These are phyloP conservation scores for Brassica incana DNA, from an alignment of 345 rosid genomes.

Conservation along the genomic window DNA sequence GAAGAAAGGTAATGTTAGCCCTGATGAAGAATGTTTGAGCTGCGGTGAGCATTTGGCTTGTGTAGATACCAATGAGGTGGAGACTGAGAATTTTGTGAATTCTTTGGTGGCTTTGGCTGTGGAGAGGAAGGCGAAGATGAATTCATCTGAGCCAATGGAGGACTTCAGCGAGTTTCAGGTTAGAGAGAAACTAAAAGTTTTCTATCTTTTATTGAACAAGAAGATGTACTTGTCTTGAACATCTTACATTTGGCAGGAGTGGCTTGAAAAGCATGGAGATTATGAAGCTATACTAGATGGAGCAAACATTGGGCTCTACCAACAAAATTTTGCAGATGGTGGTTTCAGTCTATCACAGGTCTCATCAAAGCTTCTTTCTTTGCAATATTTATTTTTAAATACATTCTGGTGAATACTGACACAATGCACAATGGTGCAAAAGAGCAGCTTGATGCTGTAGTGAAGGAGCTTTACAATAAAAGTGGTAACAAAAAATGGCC, in stretches of 20 bases:
- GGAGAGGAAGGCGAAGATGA: constrained; percentile 74
- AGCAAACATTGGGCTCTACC: constrained; percentile 88
- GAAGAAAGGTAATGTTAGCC: constrained; percentile 53
- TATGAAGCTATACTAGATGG: constrained; percentile 85
- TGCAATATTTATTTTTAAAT: background rate
- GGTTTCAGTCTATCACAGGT: constrained; percentile 81
- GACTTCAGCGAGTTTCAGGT: constrained; percentile 90
- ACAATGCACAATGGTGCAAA: constrained; percentile 35
- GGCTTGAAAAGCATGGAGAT: constrained; percentile 63
- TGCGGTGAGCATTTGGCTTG: constrained; percentile 63
- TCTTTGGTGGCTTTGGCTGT: constrained; percentile 75
- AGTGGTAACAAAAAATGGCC: constrained; percentile 67
- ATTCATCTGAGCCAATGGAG: constrained; percentile 48
- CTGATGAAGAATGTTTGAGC: constrained; percentile 58
- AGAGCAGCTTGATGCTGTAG: constrained; percentile 87
- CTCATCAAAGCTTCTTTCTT: constrained; percentile 11
- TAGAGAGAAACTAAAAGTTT: constrained; percentile 1
- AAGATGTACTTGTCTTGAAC: background rate
- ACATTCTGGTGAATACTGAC: constrained; percentile 2
- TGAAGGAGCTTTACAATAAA: constrained; percentile 53
- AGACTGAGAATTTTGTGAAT: constrained; percentile 62
- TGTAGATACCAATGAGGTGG: constrained; percentile 68
- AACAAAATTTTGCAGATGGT: constrained; percentile 87
- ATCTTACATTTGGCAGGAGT: constrained; percentile 43
- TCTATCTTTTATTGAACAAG: background rate